phyloP scores from a whole-genome alignment of 805 yeast species.

The Cyberlindnera mycetangii region DNA sequence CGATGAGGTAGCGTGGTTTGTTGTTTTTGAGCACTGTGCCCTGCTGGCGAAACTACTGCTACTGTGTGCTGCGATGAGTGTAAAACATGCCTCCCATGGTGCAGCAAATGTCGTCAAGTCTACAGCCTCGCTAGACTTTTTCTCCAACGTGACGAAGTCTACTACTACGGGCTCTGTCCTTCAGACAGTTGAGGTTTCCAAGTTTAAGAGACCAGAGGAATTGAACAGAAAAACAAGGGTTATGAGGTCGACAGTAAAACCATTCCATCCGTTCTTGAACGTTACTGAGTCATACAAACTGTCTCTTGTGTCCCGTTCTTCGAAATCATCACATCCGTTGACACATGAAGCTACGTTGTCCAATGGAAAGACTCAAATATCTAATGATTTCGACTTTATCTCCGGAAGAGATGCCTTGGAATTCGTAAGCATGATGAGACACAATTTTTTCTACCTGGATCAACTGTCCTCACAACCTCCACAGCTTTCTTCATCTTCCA shows the following conservation, averaged over 20 bases:
- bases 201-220: conserved; percentile 3
- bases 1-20: neutral
- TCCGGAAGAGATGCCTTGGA: conserved; percentile 7
- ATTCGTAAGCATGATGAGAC: conserved; percentile 5
- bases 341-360: conserved; percentile 4
- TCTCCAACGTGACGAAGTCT: conserved; percentile 16
- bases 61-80: neutral
- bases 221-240: neutral
- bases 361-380: neutral
- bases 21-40: too few species aligned
- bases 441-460: conserved; percentile 3
- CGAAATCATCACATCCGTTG: conserved; percentile 5
- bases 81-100: conserved; percentile 1
- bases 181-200: conserved; percentile 2
- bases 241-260: conserved; percentile 3
- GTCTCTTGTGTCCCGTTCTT: neutral
- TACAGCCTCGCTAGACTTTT: conserved; percentile 14
- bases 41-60: neutral
- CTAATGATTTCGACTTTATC: conserved; percentile 3
- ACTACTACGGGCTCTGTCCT: conserved; percentile 5
- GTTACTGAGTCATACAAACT: conserved; percentile 5
- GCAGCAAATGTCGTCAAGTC: conserved; percentile 13
- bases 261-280: conserved; percentile 14
- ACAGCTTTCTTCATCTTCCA: neutral
- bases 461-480: neutral